Percentiles rank a stretch among this genome's conserved stretches.
These are phyloP conservation scores for Solanum commersonii DNA, from an alignment of 257 asterid species.

Conservation along the genomic window DNA sequence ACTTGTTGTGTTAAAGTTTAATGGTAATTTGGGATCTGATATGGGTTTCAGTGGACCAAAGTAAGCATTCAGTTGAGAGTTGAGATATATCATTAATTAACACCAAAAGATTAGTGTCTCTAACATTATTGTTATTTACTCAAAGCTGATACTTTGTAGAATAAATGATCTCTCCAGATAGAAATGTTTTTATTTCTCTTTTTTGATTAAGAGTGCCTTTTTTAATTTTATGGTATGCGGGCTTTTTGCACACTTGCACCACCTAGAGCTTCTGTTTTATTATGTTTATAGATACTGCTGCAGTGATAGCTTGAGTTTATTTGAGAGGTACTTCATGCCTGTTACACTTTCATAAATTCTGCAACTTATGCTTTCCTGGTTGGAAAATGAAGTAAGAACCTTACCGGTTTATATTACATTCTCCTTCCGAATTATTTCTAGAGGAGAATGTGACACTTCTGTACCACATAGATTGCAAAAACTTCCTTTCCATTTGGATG, in stretches of 20 bases:
- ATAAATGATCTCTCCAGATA: neutral
- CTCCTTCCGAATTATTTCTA: neutral
- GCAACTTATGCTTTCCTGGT: neutral
- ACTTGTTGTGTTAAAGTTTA: slow-evolving; percentile 66
- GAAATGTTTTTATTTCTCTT: neutral
- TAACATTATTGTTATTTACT: neutral
- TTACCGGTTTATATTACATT: neutral
- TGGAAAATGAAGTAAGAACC: neutral
- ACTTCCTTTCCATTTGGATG: neutral
- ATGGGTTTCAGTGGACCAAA: slow-evolving; percentile 65
- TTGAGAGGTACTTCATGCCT: neutral
- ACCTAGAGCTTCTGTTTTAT: neutral
- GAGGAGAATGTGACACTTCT: neutral
- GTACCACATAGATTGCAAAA: neutral
- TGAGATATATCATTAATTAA: neutral
- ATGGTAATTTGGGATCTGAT: slow-evolving; percentile 42
- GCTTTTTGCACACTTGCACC: neutral
- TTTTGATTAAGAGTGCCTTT: neutral
- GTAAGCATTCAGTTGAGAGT: slow-evolving; percentile 39
- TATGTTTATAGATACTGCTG: neutral
- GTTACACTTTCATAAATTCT: neutral
- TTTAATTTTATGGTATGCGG: neutral
- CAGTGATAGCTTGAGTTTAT: neutral
- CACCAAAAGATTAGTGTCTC: neutral
- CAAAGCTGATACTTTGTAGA: neutral